These are phyloP conservation scores for Trichoderma virens DNA, from an alignment of 495 filamentous ascomycete species.

Conservation along the genomic window DNA sequence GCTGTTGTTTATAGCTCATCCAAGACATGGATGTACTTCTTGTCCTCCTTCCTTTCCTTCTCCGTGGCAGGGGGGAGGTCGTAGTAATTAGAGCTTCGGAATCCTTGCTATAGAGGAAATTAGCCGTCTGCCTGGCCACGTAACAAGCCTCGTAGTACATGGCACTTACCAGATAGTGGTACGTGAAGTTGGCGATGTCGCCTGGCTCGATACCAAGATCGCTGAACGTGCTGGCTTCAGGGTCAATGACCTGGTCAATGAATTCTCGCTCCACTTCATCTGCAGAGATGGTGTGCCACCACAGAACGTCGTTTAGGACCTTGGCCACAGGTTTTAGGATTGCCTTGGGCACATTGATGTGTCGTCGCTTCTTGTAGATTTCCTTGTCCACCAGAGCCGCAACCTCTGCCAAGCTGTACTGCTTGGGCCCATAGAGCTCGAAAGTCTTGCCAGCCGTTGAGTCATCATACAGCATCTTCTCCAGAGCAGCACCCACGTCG, in stretches of 20 bases:
- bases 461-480: constrained; percentile 84
- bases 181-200: constrained; percentile 74
- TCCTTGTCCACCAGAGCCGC: constrained; percentile 81
- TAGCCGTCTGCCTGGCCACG: constrained; percentile 12
- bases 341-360: constrained; percentile 84
- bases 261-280: constrained; percentile 92
- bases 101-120: constrained; percentile 57
- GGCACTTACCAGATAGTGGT: constrained; percentile 81
- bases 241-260: constrained; percentile 88
- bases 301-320: constrained; percentile 68
- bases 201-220: constrained; percentile 83
- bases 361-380: constrained; percentile 80
- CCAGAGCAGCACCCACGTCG: constrained; percentile 82
- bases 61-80: constrained; percentile 91
- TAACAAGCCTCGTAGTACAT: background rate
- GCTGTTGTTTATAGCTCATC: constrained; percentile 7
- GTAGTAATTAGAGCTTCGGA: constrained; percentile 74
- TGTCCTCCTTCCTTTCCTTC: constrained; percentile 89
- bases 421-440: constrained; percentile 89
- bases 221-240: constrained; percentile 86
- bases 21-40: constrained; percentile 83
- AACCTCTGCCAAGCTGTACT: constrained; percentile 85
- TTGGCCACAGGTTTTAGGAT: constrained; percentile 64
- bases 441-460: constrained; percentile 82
- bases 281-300: constrained; percentile 79